phyloP scores from a whole-genome alignment of 1,284 basidiomycete genomes.

The Ustilago sp. region DNA sequence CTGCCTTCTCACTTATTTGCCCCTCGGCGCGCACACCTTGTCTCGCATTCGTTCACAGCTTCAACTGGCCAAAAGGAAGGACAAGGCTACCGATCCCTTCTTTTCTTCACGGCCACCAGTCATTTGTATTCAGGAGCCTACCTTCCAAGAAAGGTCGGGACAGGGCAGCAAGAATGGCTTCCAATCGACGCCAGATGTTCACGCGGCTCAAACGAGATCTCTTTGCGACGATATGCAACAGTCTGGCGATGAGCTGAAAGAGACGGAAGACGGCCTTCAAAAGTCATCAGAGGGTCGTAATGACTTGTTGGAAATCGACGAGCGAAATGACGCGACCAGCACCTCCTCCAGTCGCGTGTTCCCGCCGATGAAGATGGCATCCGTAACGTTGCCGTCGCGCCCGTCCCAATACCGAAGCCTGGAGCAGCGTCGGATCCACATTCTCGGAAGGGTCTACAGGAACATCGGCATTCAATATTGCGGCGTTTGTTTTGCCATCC shows the following conservation, averaged over 20 bases:
- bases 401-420: background rate
- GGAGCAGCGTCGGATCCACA: slow-evolving; percentile 24
- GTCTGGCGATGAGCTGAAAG: background rate
- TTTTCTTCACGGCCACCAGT: background rate
- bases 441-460: slow-evolving; percentile 16
- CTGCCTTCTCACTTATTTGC: slow-evolving; percentile 9
- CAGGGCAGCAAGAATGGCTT: background rate
- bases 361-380: slow-evolving; percentile 6
- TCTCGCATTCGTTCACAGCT: slow-evolving; percentile 22
- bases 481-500: slow-evolving; percentile 23
- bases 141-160: background rate
- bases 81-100: background rate
- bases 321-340: background rate
- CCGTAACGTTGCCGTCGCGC: background rate
- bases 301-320: background rate
- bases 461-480: slow-evolving; percentile 35
- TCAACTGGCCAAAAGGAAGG: slow-evolving; percentile 3
- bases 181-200: background rate
- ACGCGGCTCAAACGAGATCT: background rate
- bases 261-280: background rate
- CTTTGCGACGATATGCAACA: background rate
- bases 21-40: slow-evolving; percentile 32
- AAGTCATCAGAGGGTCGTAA: background rate
- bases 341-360: slow-evolving; percentile 20
- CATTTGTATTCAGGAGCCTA: background rate